Evolutionary conservation across 192 early-diverging fungal genomes (phyloP), one percentile per base, ranked within the genome.

Genomic region (Umbelopsis sp.): DNA sequence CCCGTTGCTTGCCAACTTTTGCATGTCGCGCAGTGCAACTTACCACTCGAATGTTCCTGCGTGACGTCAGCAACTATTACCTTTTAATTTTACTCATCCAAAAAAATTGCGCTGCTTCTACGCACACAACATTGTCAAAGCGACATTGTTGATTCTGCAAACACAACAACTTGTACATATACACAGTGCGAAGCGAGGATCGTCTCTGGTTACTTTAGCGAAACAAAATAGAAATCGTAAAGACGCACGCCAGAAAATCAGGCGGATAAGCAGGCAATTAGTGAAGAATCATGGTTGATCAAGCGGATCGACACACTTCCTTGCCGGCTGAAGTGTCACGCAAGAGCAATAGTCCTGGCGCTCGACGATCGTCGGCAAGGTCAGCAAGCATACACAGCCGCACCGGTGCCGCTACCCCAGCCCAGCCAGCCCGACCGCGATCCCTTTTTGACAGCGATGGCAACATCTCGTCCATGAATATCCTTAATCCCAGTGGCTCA

Each of bases 401-500:
- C 23, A 16, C 30, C 35, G 27, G 55, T 61, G 27, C 15, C 7
- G 55, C 30, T 16, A 61, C 55, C 15, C 27, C 55, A 61, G 27
- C 55, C 25, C 55, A 61, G 30, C 27, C 55, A 25, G 27, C 55
- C 55, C 25, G 55, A 61, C 55, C 55, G 55, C 68, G 46, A 30
- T 73, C 71, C 20, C 67, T 78, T 0, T 78, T 78, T 67, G 78
- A 79, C 48, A 72, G 72, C 18, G 74, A 79, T 53, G 78, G 78
- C 65, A 74, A 79, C 50, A 27, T 79, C 44, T 72, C 53, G 11
- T 44, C 67, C 13, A 70, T 75, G 46, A 79, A 79, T 35, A 79
- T 79, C 50, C 41, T 79, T 30, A 45, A 70, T 49, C 67, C 74
- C 11, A 65, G 49, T 21, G 45, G 47, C 30, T 64, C 68, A 15